A percentile compares a stretch with the other conserved stretches of the same genome.
Conservation (phyloP, 192 early-diverging fungal species). For the Umbelopsis sp. region DNA sequence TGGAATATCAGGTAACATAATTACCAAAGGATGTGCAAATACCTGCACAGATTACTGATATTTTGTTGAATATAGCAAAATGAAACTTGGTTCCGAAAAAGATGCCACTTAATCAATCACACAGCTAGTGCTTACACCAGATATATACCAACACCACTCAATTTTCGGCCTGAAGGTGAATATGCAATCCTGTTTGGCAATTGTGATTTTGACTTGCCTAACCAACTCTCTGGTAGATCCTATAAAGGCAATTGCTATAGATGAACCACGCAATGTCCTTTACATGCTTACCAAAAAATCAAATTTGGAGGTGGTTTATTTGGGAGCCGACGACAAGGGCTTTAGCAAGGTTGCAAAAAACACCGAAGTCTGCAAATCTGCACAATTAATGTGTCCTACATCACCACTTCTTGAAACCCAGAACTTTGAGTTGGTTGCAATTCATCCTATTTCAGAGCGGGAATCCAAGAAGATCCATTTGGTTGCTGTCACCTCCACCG, state of each 20-base stretch:
- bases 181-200: not conserved
- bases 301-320: constrained; percentile 70
- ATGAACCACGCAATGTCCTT: constrained; percentile 65
- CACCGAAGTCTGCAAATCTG: constrained; percentile 48
- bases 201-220: not conserved
- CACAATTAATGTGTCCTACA: constrained; percentile 51
- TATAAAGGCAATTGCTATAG: constrained; percentile 68
- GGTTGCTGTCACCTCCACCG: constrained; percentile 80
- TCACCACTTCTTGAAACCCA: constrained; percentile 45
- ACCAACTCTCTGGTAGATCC: constrained; percentile 39
- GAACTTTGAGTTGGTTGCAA: constrained; percentile 71
- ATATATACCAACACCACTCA: constrained; percentile 73
- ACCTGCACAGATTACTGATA: not conserved
- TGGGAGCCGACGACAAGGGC: constrained; percentile 58
- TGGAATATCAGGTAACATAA: constrained; percentile 71
- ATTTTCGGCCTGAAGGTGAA: constrained; percentile 28
- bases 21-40: not conserved
- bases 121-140: constrained; percentile 64
- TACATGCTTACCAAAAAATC: constrained; percentile 74
- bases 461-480: constrained; percentile 73
- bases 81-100: constrained; percentile 86
- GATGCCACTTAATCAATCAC: constrained; percentile 67
- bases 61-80: constrained; percentile 47
- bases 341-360: constrained; percentile 59
- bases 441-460: constrained; percentile 64